Evolutionary conservation across 1,139 yeast genomes (phyloP), one percentile per base, ranked within the genome.

Genomic region (Diutina scorzettiae): DNA sequence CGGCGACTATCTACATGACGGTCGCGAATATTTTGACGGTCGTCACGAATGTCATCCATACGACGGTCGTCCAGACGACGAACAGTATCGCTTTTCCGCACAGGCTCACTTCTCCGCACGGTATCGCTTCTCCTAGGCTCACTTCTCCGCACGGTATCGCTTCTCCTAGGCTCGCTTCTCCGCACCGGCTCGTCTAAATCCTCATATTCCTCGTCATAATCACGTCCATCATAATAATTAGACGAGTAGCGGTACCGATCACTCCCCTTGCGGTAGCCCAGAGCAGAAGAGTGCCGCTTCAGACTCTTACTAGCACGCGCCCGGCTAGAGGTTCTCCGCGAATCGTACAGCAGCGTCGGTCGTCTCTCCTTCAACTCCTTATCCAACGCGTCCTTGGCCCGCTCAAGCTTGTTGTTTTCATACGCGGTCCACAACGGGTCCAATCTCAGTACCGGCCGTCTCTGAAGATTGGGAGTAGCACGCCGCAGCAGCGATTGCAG

Each of bases 361-460:
- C n/a, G n/a, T n/a, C 33, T 56, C 55, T n/a, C n/a, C n/a, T n/a
- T n/a, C 46, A 52, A 59, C 51, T 64, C 71, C 23, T 63, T 63
- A 43, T 66, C 68, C 47, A 67, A 58, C 3, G 69, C 69, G 43
- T 62, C 69, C 48, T 69, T 62, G 12, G 74, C 74, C 33, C 66
- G 58, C 39, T 65, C 63, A 42, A 72, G 53, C 50, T 74, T 76
- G 47, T 68, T 69, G 48, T 69, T 71, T 46, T 69, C 73, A 51
- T 63, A 63, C 12, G 70, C 71, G 37, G 60, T 61, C 73, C 72
- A 69, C 51, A 62, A 63, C 33, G 91, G 91, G 60, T 81, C 91
- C 44, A 81, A 63, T 52, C 77, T 71, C 1, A 89, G 81, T 27
- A 78, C 76, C 7, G 91, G 91, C 53, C 86, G 71, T 50, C 75